Evolutionary conservation across 345 rosid genomes (phyloP), one percentile per base, ranked within the genome.

Genomic region (Acer saccharum): DNA sequence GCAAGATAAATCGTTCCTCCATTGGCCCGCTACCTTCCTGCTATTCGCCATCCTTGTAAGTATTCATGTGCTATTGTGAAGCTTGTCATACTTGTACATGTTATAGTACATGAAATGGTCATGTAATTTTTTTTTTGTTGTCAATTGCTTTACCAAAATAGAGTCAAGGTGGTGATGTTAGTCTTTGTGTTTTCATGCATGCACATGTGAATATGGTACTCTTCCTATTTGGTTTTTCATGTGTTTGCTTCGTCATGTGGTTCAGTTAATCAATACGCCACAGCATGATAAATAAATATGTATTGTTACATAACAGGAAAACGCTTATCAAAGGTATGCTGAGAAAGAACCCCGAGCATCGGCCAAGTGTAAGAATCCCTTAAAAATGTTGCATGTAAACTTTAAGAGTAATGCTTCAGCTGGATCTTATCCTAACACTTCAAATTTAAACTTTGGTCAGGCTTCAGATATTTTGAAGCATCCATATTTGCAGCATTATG

Each of bases 1-100:
- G 98, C 90, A 96, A 96, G 94, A 94, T 96, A 85, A 96, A 96
- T 71, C 98, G 95, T 69, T 96, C 99, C 66, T 96, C 97, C 18
- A 94, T 96, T 74, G 99, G 98, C 57, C 98, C 97, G 29, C 81
- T 96, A 82, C 99, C 99, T 54, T 62, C 98, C 13, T 94, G 97
- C 87, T 96, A 96, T 79, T 91, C 99, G 21, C 97, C 98, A 57
- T 87, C 97, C 65, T 84, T 96, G 98, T 96, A 89, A 86, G 99
- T 86, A 57, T 78, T 50, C 27, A 71, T 71, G 20, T 71, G 46
- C 50, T 55, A 29, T 69, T 60, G 23, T 20, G 27, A 62, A 66
- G 71, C 43, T 44, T 66, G 65, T 52, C 72, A 32, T 32, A 32
- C 35, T 32, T 32, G 70, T 65, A 46, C 72, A 57, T 66, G 76